Base-by-base conservation (phyloP, 140 eudicot genomes). In the Oenanthe javanica region DNA sequence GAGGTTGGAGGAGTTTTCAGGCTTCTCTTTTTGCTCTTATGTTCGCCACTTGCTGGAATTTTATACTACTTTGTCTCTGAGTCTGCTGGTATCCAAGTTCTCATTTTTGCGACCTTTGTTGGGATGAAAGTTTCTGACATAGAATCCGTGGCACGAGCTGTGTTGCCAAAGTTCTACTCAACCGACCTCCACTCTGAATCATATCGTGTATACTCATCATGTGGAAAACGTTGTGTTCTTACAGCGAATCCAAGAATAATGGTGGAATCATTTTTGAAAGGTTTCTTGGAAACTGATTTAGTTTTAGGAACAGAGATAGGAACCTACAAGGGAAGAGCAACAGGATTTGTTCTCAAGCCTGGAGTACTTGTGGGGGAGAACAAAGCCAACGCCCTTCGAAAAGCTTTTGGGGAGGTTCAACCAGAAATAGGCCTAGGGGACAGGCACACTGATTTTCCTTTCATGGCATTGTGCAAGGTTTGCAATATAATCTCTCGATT, bases 221-320 rank as follows among this genome's bases (percentile, higher is more conserved):
- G 92, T 40, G 96, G 96, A 77, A 85, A 79, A 46, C 81, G 91
- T 18, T 90, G 91, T 40, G 96, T 88, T 70, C 88, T 90, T 3
- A 90, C 96, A 0, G 96, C 96, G 3, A 90, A 90, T 69, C 96
- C 96, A 0, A 83, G 93, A 77, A 84, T 88, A 23, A 88, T 90
- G 92, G 92, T 88, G 82, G 90, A 90, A 81, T 81, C 87, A 19
- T 90, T 90, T 47, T 66, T 88, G 81, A 90, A 90, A 82, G 92
- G 88, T 13, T 90, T 83, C 77, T 74, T 90, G 86, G 94, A 87
- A 57, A 83, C 88, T 1, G 92, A 90, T 83, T 13, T 88, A 81
- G 89, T 90, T 76, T 77, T 90, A 52, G 92, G 94, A 75, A 90
- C 94, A 7, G 94, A 88, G 83, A 59, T 90, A 9, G 86, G 76